Evolutionary conservation across 2,329 filamentous ascomycete genomes (phyloP), one percentile per base, ranked within the genome.

Genomic region (Aspergillus arachidicola): DNA sequence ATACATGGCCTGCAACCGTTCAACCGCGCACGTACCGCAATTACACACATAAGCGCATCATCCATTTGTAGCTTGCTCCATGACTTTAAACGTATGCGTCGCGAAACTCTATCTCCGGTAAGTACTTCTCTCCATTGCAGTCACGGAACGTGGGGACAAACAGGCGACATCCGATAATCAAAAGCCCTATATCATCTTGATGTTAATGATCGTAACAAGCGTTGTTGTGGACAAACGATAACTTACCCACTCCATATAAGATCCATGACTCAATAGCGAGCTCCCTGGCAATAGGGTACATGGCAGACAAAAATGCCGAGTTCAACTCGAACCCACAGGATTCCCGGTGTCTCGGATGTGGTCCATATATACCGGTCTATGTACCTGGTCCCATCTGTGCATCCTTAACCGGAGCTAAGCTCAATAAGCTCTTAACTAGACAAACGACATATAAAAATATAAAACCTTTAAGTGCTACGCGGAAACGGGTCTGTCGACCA

Each of bases 141-240:
- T 19, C 46, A 50, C 30, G 4, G 26, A 10, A 50, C 26, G 26
- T 50, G 23, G 46, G 26, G 2, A 54, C 50, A 9, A 54, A 54
- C 41, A 58, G 41, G n/a, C 56, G 56, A 46, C 56, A 58, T 21
- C 56, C 56, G 30, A 58, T 58, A 26, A 43, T 45, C 10, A 58
- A 9, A 16, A 58, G 46, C 26, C 56, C 56, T 58, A 32, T 46
- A n/a, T 16, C 36, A 23, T 6, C 19, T 46, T 3, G 14, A 32
- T 12, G 19, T 34, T 21, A 48, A 26, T 48, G 45, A 14, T 48
- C 21, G 23, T 26, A 26, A 6, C 23, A 4, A 26, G 14, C 11
- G 5, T 9, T 10, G 3, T 21, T 23, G 32, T 1, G 11, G 14
- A 34, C 26, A 14, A 30, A 45, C 4, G 28, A 7, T 36, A 36